Conservation (phyloP, 331 rosid species). For the Cydonia oblonga region DNA sequence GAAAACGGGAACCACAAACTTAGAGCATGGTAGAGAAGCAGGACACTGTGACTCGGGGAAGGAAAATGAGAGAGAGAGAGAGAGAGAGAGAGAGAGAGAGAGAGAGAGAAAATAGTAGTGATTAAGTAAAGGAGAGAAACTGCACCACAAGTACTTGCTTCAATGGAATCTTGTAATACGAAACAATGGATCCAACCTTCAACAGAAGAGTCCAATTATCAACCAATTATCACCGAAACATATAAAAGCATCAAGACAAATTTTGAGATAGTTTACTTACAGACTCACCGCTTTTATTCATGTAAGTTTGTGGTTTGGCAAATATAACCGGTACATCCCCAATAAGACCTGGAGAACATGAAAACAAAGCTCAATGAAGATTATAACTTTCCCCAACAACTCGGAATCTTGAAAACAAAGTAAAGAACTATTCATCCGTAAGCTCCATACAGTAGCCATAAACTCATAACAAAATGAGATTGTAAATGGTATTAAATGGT, state of each 20-base stretch:
- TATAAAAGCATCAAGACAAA: background rate
- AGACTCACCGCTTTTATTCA: conserved; percentile 94
- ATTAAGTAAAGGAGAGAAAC: conserved; percentile 10
- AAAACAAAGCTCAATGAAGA: background rate
- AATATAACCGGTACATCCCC: conserved; percentile 76
- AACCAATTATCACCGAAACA: conserved; percentile 20
- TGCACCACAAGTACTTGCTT: conserved; percentile 93
- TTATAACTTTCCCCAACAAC: background rate
- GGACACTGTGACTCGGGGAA: background rate
- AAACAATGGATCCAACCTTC: conserved; percentile 83
- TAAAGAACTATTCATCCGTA: background rate
- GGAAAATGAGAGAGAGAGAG: no score
- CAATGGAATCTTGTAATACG: conserved; percentile 82
- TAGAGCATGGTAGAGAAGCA: background rate
- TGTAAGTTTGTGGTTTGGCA: conserved; percentile 88
- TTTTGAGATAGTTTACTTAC: conserved; percentile 54
- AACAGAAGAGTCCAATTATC: conserved; percentile 17
- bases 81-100: background rate
- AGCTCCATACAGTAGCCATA: background rate
- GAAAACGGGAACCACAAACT: conserved; percentile 8
- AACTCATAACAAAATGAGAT: background rate
- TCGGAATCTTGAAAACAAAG: background rate
- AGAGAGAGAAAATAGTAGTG: background rate
- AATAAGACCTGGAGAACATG: conserved; percentile 45
- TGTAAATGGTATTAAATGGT: background rate